A percentile compares a stretch with the other conserved stretches of the same genome.
Conservation (phyloP, 2,329 filamentous ascomycete genomes). For the Botrytis elliptica region DNA sequence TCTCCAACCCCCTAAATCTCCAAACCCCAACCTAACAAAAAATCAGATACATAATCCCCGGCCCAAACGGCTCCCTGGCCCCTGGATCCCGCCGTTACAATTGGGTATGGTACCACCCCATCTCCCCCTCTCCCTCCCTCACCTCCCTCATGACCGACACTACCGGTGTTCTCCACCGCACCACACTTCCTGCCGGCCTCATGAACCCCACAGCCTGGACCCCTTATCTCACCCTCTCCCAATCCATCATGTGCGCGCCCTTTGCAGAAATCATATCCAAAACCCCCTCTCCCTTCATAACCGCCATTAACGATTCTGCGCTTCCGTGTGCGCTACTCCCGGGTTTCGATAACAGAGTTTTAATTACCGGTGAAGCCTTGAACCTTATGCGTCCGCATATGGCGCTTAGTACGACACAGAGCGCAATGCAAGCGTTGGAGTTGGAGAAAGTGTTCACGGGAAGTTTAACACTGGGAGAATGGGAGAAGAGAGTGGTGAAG, state of each 20-base stretch:
- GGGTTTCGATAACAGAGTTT: constrained; percentile 42
- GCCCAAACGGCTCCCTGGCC: constrained; percentile 42
- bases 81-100: constrained; percentile 45
- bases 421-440: constrained; percentile 36
- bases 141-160: constrained; percentile 38
- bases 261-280: constrained; percentile 42
- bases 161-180: constrained; percentile 33
- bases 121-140: constrained; percentile 27
- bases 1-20: background rate
- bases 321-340: constrained; percentile 40
- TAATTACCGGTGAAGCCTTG: constrained; percentile 45
- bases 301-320: constrained; percentile 44
- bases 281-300: constrained; percentile 45
- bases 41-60: constrained; percentile 44
- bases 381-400: constrained; percentile 48
- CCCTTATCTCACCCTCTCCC: constrained; percentile 22
- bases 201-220: constrained; percentile 26
- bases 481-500: constrained; percentile 22
- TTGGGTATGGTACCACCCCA: constrained; percentile 48
- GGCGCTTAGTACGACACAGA: constrained; percentile 46
- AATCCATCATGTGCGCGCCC: constrained; percentile 22
- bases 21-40: background rate
- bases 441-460: constrained; percentile 25
- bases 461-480: constrained; percentile 19
- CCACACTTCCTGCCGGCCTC: constrained; percentile 28